phyloP scores from a whole-genome alignment of 371 early-diverging fungal species.

The Mucor piriformis region DNA sequence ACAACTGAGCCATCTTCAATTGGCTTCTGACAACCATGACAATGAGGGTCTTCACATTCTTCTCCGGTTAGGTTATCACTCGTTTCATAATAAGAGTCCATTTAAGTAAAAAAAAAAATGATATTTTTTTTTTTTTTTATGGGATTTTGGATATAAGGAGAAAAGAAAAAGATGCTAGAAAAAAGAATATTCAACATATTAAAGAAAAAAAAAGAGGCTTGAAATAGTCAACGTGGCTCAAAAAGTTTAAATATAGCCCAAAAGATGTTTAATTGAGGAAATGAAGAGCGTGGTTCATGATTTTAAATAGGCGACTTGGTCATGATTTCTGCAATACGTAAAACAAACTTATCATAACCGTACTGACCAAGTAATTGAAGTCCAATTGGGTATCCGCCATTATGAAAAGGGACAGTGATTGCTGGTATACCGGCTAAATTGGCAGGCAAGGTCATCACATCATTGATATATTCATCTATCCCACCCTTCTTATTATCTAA shows the following conservation, averaged over 20 bases:
- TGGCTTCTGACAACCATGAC: slow-evolving; percentile 73
- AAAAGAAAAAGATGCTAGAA: background rate
- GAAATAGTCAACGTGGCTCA: no score
- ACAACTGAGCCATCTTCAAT: slow-evolving; percentile 87
- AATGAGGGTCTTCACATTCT: slow-evolving; percentile 60
- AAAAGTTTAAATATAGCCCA: background rate
- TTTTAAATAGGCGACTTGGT: background rate
- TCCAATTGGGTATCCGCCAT: slow-evolving; percentile 62
- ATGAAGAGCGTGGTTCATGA: background rate
- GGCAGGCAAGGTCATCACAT: slow-evolving; percentile 90
- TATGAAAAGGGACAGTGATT: slow-evolving; percentile 63
- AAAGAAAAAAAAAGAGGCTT: slow-evolving; percentile 6
- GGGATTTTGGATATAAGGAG: background rate
- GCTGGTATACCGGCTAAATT: slow-evolving; percentile 85
- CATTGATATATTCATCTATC: slow-evolving; percentile 74
- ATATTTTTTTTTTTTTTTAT: no score
- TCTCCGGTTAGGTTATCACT: slow-evolving; percentile 26
- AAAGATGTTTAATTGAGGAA: background rate
- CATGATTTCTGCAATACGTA: slow-evolving; percentile 38
- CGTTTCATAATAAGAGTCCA: slow-evolving; percentile 37
- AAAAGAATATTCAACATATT: background rate
- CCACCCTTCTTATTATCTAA: slow-evolving; percentile 4
- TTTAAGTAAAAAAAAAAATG: slow-evolving; percentile 2
- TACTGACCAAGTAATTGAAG: slow-evolving; percentile 84
- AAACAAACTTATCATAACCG: slow-evolving; percentile 72